These are phyloP conservation scores for Rhizoclosmatium globosum DNA, from an alignment of 192 early-diverging fungal genomes.

Conservation along the genomic window DNA sequence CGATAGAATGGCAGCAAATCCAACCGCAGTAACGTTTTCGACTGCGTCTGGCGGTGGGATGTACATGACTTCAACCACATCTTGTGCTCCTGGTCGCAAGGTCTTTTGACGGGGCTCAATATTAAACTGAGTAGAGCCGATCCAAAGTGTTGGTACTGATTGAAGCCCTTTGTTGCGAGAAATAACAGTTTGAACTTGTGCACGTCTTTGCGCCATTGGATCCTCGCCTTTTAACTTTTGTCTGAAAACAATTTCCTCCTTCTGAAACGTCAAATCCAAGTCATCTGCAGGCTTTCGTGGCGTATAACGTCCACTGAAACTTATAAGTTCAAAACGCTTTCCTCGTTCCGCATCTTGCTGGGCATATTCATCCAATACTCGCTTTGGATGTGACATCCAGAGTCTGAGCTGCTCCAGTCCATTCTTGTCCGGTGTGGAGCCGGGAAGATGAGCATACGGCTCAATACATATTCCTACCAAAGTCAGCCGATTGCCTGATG, in stretches of 20 bases:
- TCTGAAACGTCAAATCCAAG: slow-evolving; percentile 46
- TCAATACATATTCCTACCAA: slow-evolving; percentile 67
- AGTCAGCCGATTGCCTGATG: slow-evolving; percentile 44
- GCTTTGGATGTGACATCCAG: slow-evolving; percentile 67
- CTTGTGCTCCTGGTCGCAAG: slow-evolving; percentile 47
- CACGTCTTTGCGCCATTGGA: slow-evolving; percentile 34
- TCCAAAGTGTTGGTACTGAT: slow-evolving; percentile 39
- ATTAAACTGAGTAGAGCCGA: slow-evolving; percentile 56
- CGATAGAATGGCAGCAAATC: slow-evolving; percentile 56
- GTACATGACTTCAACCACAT: slow-evolving; percentile 59
- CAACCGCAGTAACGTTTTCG: slow-evolving; percentile 50
- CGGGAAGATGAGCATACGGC: slow-evolving; percentile 52
- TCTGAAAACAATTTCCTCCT: slow-evolving; percentile 54
- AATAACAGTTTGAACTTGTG: slow-evolving; percentile 31
- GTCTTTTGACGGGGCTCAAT: slow-evolving; percentile 55
- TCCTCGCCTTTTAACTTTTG: slow-evolving; percentile 20
- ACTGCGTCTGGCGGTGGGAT: slow-evolving; percentile 51
- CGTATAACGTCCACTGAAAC: slow-evolving; percentile 21
- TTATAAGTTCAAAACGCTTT: slow-evolving; percentile 48
- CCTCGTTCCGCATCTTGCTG: slow-evolving; percentile 42
- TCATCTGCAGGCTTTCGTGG: slow-evolving; percentile 30
- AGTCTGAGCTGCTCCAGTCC: slow-evolving; percentile 58
- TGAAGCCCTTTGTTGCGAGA: slow-evolving; percentile 10
- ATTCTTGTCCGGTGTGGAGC: slow-evolving; percentile 59
- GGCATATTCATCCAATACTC: slow-evolving; percentile 60